These are phyloP conservation scores for Russula foetens DNA, from an alignment of 768 basidiomycete species.

Conservation along the genomic window DNA sequence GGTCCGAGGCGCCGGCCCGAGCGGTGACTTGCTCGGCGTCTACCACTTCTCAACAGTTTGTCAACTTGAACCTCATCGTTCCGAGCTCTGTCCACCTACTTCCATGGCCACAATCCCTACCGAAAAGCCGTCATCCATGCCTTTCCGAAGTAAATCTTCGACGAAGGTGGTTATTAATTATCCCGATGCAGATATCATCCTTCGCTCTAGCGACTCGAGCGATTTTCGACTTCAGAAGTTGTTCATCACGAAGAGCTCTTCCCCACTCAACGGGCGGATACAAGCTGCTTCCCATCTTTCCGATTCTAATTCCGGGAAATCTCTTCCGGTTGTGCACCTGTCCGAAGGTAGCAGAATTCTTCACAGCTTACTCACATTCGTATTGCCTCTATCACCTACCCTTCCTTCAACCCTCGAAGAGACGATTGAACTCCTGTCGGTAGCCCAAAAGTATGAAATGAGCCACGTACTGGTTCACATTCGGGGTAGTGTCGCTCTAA, in stretches of 20 bases:
- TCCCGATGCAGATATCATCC: slow-evolving; percentile 34
- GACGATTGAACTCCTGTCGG: slow-evolving; percentile 3
- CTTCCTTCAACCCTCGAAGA: background rate
- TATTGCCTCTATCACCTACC: background rate
- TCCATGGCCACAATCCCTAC: background rate
- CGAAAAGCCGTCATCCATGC: background rate
- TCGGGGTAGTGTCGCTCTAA: background rate
- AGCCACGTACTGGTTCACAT: background rate
- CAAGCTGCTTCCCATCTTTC: slow-evolving; percentile 14
- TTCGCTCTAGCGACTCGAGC: slow-evolving; percentile 35
- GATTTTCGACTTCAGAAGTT: slow-evolving; percentile 37
- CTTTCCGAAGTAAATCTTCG: too few species aligned
- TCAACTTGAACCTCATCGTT: too few species aligned
- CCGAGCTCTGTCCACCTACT: too few species aligned
- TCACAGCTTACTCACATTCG: background rate
- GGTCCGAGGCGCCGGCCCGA: too few species aligned
- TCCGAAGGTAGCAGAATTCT: background rate
- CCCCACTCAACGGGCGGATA: slow-evolving; percentile 27
- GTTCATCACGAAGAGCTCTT: slow-evolving; percentile 35
- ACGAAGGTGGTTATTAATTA: slow-evolving; percentile 27
- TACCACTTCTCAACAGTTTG: too few species aligned
- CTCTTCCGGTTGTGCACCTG: background rate
- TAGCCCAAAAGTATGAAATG: slow-evolving; percentile 4
- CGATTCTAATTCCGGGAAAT: too few species aligned
- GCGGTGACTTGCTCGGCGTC: too few species aligned